A percentile compares a stretch with the other conserved stretches of the same genome.
Conservation (phyloP, 1,284 basidiomycete genomes). For the Vanrija humicola region DNA sequence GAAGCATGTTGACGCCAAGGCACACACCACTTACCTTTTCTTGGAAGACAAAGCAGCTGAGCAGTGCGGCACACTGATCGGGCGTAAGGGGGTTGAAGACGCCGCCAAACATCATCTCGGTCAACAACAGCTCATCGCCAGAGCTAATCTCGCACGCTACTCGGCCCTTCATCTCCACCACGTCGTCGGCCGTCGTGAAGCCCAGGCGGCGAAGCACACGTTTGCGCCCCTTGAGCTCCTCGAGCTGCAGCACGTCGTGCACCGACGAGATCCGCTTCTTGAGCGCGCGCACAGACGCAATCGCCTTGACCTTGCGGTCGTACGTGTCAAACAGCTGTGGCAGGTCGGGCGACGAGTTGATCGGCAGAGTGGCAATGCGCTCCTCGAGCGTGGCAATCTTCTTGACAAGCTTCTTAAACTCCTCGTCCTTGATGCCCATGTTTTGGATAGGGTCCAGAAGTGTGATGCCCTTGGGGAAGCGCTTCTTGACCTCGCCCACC, state of each 20-base stretch:
- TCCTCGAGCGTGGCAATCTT: conserved; percentile 86
- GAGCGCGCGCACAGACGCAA: conserved; percentile 66
- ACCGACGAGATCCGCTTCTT: conserved; percentile 84
- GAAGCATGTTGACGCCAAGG: too few relatives aligned
- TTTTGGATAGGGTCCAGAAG: conserved; percentile 89
- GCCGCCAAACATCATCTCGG: conserved; percentile 96
- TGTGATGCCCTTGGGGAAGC: conserved; percentile 82
- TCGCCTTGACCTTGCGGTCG: conserved; percentile 68
- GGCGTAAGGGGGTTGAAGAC: conserved; percentile 86
- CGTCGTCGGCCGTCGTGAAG: conserved; percentile 83
- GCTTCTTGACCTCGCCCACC: conserved; percentile 78
- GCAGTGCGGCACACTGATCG: conserved; percentile 85
- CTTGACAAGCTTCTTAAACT: conserved; percentile 82
- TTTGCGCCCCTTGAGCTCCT: conserved; percentile 94
- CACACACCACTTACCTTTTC: conserved; percentile 69
- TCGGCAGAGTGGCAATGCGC: conserved; percentile 67
- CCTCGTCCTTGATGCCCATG: conserved; percentile 94
- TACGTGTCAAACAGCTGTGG: conserved; percentile 77
- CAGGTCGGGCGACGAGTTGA: conserved; percentile 70
- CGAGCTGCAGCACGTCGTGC: conserved; percentile 89
- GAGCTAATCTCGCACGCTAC: conserved; percentile 98
- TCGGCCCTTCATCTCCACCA: conserved; percentile 95
- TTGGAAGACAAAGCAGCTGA: conserved; percentile 95
- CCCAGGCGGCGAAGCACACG: conserved; percentile 86
- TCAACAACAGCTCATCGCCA: conserved; percentile 92